Base-by-base conservation (phyloP, 2,329 filamentous ascomycete genomes). In the Alternaria solani region DNA sequence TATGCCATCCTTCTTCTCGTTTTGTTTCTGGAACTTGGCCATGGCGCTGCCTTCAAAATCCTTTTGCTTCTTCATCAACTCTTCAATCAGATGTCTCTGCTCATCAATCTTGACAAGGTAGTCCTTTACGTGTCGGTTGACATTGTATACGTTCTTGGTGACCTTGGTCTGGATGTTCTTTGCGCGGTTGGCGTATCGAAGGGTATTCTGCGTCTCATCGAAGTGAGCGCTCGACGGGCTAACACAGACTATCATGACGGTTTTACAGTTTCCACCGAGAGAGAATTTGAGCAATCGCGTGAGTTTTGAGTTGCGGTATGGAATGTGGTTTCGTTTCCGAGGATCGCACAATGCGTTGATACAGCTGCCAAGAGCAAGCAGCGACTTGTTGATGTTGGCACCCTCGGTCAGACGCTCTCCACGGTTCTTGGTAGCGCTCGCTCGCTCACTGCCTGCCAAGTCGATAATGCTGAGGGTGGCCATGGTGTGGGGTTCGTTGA, bases 151-250 rank as follows among this genome's bases (percentile, higher is more conserved):
- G 75, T 99, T 99, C 73, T 94, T 89, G n/a, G 95, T 97, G 58
- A 97, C 93, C 85, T 99, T 99, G 60, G 95, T 99, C 82, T 98
- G 96, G 75, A 99, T 99, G 74, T 99, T 99, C 87, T 99, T 99
- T 60, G 95, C 95, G 68, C 95, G 87, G 79, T 99, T 98, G 51
- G 95, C 95, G 74, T 99, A 99, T 71, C 96, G 91, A 18, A 99
- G 85, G 0, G 95, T 99, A 79, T 99, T 99, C 73, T 99, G 95
- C 0, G 94, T 97, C 81, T 99, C 95, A 78, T 99, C 95, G 71
- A 95, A 99, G 80, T 99, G 95, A 5, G 92, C 91, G 73, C 95
- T 98, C 1, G 93, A 97, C 1, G 95, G 95, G 69, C 94, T 97
- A 55, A 99, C 92, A 73, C 95, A 99, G 26, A 99, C 95, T 78